Evolutionary conservation across 164 flowering plant species (phyloP), one percentile per base, ranked within the genome.

Genomic region (Euptelea pleiosperma): DNA sequence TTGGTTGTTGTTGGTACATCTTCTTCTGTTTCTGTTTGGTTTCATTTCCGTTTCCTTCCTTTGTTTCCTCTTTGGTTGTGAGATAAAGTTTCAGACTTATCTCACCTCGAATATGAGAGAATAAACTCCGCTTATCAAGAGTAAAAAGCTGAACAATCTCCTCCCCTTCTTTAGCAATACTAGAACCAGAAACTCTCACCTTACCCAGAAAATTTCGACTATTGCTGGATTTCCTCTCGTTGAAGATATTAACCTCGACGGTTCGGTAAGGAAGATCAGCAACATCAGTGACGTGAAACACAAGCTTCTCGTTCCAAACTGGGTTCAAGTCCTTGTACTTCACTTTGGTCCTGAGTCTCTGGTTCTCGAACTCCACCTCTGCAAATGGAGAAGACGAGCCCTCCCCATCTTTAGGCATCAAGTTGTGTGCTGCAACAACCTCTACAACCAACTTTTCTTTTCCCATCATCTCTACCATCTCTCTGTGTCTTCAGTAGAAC

Each of bases 291-390:
- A 84, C 69, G 66, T 77, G 72, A 75, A 91, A 69, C 68, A 75
- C 73, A 77, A 87, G 73, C 54, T 72, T 83, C 45, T 91, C 93
- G 50, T 87, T 86, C 96, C 96, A 91, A 37, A 81, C 75, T 8
- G 96, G 98, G 66, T 80, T 81, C 34, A 78, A 85, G 64, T 91
- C 91, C 50, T 84, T 85, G 36, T 80, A 78, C 49, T 85, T 85
- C 29, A 66, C 73, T 36, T 78, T 75, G 21, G 96, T 89, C 10
- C 86, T 73, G 34, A 75, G 71, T 29, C 62, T 78, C 63, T 91
- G 98, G 31, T 70, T 64, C 58, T 86, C 89, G 55, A 91, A 91
- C 66, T 77, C 76, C 9, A 91, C 86, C 66, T 91, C 98, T 8
- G 89, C 98, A 61, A 69, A 89, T 9, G 92, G 64, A 31, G 68